Conservation (phyloP, 2,329 filamentous ascomycete species). For the Cladosporium cucumerinum region DNA sequence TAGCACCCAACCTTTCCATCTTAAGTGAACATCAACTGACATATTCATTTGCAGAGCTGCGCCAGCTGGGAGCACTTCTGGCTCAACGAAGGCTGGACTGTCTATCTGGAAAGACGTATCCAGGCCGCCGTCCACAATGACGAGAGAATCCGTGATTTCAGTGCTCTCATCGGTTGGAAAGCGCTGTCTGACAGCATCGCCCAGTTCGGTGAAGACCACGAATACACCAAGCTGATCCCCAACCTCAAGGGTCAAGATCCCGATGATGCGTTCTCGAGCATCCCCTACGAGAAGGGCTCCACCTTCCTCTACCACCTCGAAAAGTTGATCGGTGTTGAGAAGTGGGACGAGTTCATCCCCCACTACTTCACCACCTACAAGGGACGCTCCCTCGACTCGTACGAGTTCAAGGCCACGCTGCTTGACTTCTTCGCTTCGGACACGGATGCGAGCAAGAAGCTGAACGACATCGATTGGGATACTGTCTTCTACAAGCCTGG, state of each 20-base stretch:
- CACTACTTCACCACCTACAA: slow-evolving; percentile 88
- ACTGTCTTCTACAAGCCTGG: slow-evolving; percentile 84
- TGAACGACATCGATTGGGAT: slow-evolving; percentile 82
- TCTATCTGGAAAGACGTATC: slow-evolving; percentile 86
- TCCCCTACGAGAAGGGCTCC: slow-evolving; percentile 97
- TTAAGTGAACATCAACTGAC: not conserved
- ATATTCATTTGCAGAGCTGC: slow-evolving; percentile 49
- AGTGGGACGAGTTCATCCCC: slow-evolving; percentile 93
- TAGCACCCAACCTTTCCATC: not conserved
- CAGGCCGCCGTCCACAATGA: slow-evolving; percentile 71
- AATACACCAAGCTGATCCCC: slow-evolving; percentile 88
- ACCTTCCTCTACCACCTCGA: slow-evolving; percentile 91
- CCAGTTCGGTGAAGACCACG: slow-evolving; percentile 75
- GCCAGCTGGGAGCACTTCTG: slow-evolving; percentile 78
- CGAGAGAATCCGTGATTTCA: slow-evolving; percentile 84
- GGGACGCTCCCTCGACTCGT: slow-evolving; percentile 84
- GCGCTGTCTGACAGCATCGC: slow-evolving; percentile 76
- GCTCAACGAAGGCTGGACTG: slow-evolving; percentile 82
- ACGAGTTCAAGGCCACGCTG: slow-evolving; percentile 87
- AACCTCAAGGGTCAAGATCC: slow-evolving; percentile 88
- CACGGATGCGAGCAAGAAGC: slow-evolving; percentile 57
- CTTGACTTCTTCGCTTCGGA: slow-evolving; percentile 78
- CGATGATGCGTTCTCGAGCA: slow-evolving; percentile 87
- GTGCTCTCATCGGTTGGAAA: slow-evolving; percentile 94
- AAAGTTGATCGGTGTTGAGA: slow-evolving; percentile 74